phyloP scores from a whole-genome alignment of 805 yeast species.

The Ogataea paraovalis region DNA sequence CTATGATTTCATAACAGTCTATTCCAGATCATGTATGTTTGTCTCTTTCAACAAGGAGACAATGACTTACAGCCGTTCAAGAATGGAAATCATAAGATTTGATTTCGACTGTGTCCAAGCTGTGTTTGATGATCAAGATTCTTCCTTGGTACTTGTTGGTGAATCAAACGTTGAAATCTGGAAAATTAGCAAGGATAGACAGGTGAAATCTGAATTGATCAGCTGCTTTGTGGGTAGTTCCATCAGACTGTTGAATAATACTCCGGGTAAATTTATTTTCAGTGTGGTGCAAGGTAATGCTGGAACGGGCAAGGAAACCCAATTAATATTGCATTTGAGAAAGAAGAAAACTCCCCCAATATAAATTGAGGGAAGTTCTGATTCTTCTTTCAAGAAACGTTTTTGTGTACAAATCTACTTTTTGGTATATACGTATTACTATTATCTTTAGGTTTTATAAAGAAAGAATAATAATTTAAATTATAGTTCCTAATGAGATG shows the following conservation, averaged over 20 bases:
- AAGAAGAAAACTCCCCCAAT: conserved; percentile 1
- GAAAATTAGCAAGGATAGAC: conserved; percentile 19
- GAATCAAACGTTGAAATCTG: conserved; percentile 26
- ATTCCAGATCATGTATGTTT: conserved; percentile 25
- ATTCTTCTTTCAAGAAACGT: neutral
- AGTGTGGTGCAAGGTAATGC: conserved; percentile 13
- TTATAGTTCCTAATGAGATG: too few species aligned
- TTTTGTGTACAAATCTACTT: too few species aligned
- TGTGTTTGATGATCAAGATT: conserved; percentile 26
- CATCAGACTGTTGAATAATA: conserved; percentile 21
- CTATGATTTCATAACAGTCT: conserved; percentile 29
- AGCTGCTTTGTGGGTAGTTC: conserved; percentile 24
- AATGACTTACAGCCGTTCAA: conserved; percentile 19
- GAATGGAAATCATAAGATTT: conserved; percentile 25
- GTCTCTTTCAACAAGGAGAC: conserved; percentile 20
- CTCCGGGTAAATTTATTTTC: conserved; percentile 27
- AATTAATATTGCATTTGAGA: conserved; percentile 17
- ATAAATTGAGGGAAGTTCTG: neutral
- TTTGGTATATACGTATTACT: too few species aligned
- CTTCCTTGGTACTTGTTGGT: conserved; percentile 21
- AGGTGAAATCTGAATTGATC: conserved; percentile 19
- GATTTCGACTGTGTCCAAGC: conserved; percentile 25
- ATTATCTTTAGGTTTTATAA: too few species aligned
- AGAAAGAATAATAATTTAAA: too few species aligned
- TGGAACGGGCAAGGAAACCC: conserved; percentile 10